Evolutionary conservation across 177 flowering plant species (phyloP).

Genomic region (Vitis hybrid): DNA sequence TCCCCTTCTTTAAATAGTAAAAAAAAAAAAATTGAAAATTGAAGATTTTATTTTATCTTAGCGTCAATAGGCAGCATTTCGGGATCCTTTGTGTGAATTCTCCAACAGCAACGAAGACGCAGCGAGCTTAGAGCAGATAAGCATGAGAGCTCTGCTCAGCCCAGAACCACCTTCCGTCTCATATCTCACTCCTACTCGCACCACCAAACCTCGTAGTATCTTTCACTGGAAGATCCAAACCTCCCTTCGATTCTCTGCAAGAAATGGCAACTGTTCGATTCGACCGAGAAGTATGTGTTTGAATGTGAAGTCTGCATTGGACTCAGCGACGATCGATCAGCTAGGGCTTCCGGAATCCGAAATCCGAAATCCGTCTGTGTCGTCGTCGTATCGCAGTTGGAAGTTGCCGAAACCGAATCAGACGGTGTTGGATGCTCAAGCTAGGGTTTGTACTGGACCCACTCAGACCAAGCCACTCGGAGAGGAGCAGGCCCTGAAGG

Average conservation of each 20-base stretch:
- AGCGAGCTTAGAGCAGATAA: no score
- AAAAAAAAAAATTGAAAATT: no score
- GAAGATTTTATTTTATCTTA: no score
- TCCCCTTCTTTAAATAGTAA: no score
- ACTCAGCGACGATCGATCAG: slow-evolving; percentile 44
- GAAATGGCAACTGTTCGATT: slow-evolving; percentile 5
- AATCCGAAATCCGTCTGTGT: slow-evolving; percentile 59
- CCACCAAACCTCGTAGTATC: neutral
- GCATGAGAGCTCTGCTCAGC: slow-evolving; percentile 46
- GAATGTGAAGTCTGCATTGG: slow-evolving; percentile 36
- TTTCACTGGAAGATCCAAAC: slow-evolving; percentile 5
- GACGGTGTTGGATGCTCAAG: slow-evolving; percentile 90
- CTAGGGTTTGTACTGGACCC: slow-evolving; percentile 96
- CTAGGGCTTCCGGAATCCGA: slow-evolving; percentile 47
- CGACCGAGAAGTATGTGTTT: slow-evolving; percentile 6
- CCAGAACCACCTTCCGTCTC: slow-evolving; percentile 21
- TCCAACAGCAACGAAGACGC: no score
- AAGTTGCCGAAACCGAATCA: slow-evolving; percentile 70
- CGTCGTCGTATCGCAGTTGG: slow-evolving; percentile 65
- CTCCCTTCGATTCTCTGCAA: slow-evolving; percentile 5
- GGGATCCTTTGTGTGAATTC: no score
- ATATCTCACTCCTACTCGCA: slow-evolving; percentile 17
- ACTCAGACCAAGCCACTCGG: slow-evolving; percentile 83
- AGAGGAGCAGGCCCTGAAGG: slow-evolving; percentile 86
- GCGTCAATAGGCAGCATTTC: no score